phyloP scores from a whole-genome alignment of 2,329 filamentous ascomycete species.

The Remersonia thermophila region DNA sequence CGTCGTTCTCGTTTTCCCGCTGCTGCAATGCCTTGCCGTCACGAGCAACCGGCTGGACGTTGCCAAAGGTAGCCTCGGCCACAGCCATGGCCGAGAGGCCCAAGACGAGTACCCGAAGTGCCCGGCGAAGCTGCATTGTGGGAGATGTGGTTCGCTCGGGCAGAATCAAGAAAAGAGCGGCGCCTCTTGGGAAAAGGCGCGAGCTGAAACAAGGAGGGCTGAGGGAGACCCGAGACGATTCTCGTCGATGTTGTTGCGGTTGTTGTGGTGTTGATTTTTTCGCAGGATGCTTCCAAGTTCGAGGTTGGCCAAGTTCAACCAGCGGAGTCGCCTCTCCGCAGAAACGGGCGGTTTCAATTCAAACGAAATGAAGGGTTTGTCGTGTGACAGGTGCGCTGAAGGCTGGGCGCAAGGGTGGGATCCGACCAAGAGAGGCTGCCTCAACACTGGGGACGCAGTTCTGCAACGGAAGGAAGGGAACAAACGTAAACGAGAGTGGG shows the following conservation, averaged over 20 bases:
- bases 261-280: background rate
- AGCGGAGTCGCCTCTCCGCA: no score
- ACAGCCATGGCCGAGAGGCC: conserved; percentile 35
- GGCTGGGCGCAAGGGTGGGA: no score
- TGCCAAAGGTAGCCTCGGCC: conserved; percentile 30
- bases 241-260: no score
- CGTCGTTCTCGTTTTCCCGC: conserved; percentile 14
- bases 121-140: conserved; percentile 36
- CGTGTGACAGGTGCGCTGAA: conserved; percentile 3
- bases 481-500: conserved; percentile 9
- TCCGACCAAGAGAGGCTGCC: no score
- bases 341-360: conserved; percentile 1
- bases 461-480: background rate
- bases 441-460: no score
- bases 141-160: background rate
- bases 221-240: no score
- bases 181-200: background rate
- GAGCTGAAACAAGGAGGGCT: no score
- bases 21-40: conserved; percentile 16
- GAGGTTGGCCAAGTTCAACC: background rate
- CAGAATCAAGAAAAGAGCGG: background rate
- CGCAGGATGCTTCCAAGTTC: background rate
- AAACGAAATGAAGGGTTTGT: conserved; percentile 6
- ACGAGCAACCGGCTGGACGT: conserved; percentile 18
- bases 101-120: conserved; percentile 36